phyloP scores from a whole-genome alignment of 2,329 filamentous ascomycete species.

The Xylariales sp. region DNA sequence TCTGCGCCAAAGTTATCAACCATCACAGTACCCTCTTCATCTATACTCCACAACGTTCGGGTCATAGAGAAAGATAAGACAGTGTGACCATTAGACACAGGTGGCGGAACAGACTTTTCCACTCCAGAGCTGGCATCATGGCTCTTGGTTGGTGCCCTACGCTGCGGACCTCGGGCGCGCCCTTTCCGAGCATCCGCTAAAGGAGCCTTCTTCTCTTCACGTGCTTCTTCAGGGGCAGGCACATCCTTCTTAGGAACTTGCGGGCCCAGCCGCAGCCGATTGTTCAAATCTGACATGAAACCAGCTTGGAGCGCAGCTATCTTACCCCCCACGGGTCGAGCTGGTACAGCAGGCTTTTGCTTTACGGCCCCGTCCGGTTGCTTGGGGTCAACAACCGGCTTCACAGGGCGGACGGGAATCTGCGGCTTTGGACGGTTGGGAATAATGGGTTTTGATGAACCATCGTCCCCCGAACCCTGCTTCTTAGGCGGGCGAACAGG shows the following conservation, averaged over 20 bases:
- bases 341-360: conserved; percentile 85
- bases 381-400: conserved; percentile 52
- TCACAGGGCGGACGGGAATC: conserved; percentile 65
- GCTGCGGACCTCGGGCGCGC: conserved; percentile 86
- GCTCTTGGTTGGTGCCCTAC: conserved; percentile 72
- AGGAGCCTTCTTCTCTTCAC: conserved; percentile 77
- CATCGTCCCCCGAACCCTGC: conserved; percentile 49
- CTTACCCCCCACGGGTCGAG: conserved; percentile 82
- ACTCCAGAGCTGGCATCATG: conserved; percentile 51
- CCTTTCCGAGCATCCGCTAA: conserved; percentile 90
- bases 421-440: conserved; percentile 69
- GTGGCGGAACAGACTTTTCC: conserved; percentile 46
- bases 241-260: conserved; percentile 82
- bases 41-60: conserved; percentile 64
- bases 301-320: conserved; percentile 91
- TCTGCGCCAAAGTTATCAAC: conserved; percentile 48
- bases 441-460: conserved; percentile 57
- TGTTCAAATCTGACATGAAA: conserved; percentile 94
- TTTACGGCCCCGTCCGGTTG: conserved; percentile 65
- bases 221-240: conserved; percentile 63
- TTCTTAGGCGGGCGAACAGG: conserved; percentile 62
- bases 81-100: conserved; percentile 50
- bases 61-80: conserved; percentile 61
- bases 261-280: conserved; percentile 87
- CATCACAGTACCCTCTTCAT: conserved; percentile 60